Evolutionary conservation across 2,329 filamentous ascomycete genomes (phyloP), one percentile per base, ranked within the genome.

Genomic region (Hysterium pulicare): DNA sequence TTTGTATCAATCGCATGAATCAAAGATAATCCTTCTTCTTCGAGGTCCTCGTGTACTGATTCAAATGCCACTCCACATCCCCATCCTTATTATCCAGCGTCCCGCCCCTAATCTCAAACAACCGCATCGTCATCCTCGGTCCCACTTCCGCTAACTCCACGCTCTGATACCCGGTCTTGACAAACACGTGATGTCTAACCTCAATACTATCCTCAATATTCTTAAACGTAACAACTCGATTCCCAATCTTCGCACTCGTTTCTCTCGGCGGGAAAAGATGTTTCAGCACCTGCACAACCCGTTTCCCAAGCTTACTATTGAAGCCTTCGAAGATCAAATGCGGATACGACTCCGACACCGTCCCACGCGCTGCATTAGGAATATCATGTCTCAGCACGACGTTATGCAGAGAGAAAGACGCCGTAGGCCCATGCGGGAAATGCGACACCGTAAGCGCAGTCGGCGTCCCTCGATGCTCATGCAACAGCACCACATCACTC

Each of bases 251-350:
- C 24, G 75, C 75, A 51, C 82, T 84, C 1, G 81, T 76, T 57
- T 96, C 91, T 41, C 90, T 77, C 0, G 94, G 93, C 5, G 93
- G 93, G 59, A 96, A 98, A 2, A 96, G 72, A 55, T 98, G 91
- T 68, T 97, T 95, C 32, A 98, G 68, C 11, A 97, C 87, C 65
- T 94, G 90, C 39, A 90, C 86, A 13, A 96, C 83, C 15, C 93
- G 80, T 57, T 83, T 77, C 41, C 93, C 93, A 5, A 97, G 73
- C 24, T 79, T 79, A 5, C 86, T 89, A 4, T 78, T 86, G 70
- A 98, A 97, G 2, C 90, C 90, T 59, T 98, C 93, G 57, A 98
- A 97, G 49, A 98, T 87, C 2, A 98, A 75, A 60, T 97, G 91
- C 0, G 93, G 93, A 57, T 96, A 98, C 28, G 83, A 85, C 69